Evolutionary conservation across 345 rosid species (phyloP).

Genomic region (Eucalyptus curtisii): DNA sequence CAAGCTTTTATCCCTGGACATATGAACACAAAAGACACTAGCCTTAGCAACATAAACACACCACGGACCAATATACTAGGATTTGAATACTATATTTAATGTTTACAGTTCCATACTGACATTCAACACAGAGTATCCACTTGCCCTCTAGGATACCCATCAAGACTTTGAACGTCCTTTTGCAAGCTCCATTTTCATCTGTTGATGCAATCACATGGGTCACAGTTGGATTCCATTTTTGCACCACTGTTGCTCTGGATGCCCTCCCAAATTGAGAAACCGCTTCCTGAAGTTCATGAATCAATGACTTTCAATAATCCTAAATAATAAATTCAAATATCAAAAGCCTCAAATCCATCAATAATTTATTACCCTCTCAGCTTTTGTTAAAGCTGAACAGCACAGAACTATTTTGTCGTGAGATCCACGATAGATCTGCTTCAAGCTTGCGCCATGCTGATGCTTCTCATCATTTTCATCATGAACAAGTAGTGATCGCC

Average conservation of each 20-base stretch:
- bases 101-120: constrained; percentile 23
- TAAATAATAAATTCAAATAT: not conserved
- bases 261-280: constrained; percentile 43
- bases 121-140: constrained; percentile 72
- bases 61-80: not conserved
- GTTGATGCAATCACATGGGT: constrained; percentile 82
- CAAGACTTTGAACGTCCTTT: constrained; percentile 70
- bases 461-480: constrained; percentile 14
- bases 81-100: not conserved
- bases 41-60: not conserved
- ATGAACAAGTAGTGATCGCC: constrained; percentile 8
- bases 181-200: constrained; percentile 76
- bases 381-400: constrained; percentile 67
- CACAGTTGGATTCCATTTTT: constrained; percentile 54
- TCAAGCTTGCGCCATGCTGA: constrained; percentile 1
- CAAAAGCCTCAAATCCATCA: not conserved
- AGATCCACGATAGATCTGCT: constrained; percentile 12
- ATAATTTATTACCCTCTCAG: constrained; percentile 41
- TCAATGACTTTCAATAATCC: not conserved
- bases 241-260: constrained; percentile 40
- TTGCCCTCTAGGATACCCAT: constrained; percentile 90
- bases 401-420: constrained; percentile 48
- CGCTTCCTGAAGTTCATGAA: constrained; percentile 35
- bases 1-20: constrained; percentile 68
- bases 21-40: not conserved